phyloP scores from a whole-genome alignment of 164 flowering plant genomes.

The Kalanchoe fedtschenkoi region DNA sequence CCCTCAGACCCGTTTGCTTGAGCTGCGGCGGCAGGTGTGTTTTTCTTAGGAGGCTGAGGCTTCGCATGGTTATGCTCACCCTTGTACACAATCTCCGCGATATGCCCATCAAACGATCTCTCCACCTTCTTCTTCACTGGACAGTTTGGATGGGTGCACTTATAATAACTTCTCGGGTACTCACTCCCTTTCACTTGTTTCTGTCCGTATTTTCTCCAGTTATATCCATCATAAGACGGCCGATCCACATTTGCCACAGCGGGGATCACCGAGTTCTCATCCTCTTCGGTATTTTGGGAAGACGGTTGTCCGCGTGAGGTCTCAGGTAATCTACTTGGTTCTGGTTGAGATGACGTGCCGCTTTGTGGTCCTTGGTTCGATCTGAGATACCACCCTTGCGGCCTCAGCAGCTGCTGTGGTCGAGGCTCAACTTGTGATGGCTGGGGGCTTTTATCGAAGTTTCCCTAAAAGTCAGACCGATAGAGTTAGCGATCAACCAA shows the following conservation, averaged over 20 bases:
- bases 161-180: conserved; percentile 83
- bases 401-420: conserved; percentile 20
- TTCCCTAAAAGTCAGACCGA: conserved; percentile 38
- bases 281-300: conserved; percentile 29
- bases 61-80: conserved; percentile 89
- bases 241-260: conserved; percentile 29
- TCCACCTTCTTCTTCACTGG: conserved; percentile 92
- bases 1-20: conserved; percentile 29
- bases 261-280: conserved; percentile 19
- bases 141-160: conserved; percentile 86
- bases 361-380: conserved; percentile 21
- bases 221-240: conserved; percentile 82
- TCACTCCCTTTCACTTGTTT: conserved; percentile 98
- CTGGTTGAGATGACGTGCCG: conserved; percentile 16
- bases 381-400: conserved; percentile 16
- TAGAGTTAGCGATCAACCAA: background rate
- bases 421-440: conserved; percentile 20
- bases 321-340: conserved; percentile 19
- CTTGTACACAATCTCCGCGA: conserved; percentile 88
- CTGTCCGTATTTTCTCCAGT: conserved; percentile 97
- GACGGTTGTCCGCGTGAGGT: conserved; percentile 14
- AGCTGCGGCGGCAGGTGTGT: conserved; percentile 27
- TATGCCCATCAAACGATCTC: conserved; percentile 71
- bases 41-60: conserved; percentile 58
- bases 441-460: conserved; percentile 18